A percentile compares a stretch with the other conserved stretches of the same genome.
phyloP scores from a whole-genome alignment of 1,139 yeast species.

The Debaryomyces robertsiae region DNA sequence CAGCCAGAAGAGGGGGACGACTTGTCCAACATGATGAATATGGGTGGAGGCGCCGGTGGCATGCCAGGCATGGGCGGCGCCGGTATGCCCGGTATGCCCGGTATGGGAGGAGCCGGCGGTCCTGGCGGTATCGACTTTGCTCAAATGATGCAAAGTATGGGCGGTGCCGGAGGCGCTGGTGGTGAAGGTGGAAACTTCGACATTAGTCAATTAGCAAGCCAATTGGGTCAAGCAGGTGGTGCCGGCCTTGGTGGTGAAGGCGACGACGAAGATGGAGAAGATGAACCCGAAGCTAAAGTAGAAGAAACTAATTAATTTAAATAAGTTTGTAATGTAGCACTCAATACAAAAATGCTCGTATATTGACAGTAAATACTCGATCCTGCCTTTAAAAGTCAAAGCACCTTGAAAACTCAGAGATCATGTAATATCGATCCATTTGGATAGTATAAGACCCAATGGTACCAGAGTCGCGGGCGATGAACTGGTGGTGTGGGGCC shows the following conservation, averaged over 20 bases:
- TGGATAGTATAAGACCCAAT: constrained; percentile 15
- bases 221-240: constrained; percentile 47
- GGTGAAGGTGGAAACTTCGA: constrained; percentile 39
- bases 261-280: constrained; percentile 34
- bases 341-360: background rate
- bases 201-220: constrained; percentile 44
- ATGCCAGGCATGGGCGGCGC: constrained; percentile 17
- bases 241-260: constrained; percentile 26
- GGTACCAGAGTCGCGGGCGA: constrained; percentile 9
- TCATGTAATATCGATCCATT: constrained; percentile 14
- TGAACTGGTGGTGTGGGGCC: background rate
- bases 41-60: constrained; percentile 32
- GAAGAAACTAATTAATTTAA: constrained; percentile 21
- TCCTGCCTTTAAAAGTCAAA: no score
- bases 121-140: constrained; percentile 24
- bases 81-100: constrained; percentile 16
- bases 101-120: constrained; percentile 24
- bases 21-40: constrained; percentile 31
- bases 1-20: constrained; percentile 50
- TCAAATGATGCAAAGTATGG: constrained; percentile 25
- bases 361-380: background rate
- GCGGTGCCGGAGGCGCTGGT: constrained; percentile 32
- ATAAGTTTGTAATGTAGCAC: constrained; percentile 3
- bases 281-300: constrained; percentile 25
- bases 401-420: background rate